phyloP scores from a whole-genome alignment of 1,139 yeast genomes.

The Yarrowia galli region DNA sequence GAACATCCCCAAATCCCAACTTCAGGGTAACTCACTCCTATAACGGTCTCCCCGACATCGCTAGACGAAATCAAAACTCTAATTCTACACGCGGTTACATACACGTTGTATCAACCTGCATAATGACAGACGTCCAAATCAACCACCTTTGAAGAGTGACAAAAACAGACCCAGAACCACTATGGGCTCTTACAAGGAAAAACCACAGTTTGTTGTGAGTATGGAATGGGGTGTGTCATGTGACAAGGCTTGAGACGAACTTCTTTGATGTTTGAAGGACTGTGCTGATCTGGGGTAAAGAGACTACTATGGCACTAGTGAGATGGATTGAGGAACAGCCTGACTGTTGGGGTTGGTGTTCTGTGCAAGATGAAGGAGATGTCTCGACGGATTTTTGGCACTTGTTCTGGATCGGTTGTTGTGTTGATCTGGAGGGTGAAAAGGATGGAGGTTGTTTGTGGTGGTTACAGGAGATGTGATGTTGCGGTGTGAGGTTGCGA shows the following conservation, averaged over 20 bases:
- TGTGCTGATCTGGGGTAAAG: not conserved
- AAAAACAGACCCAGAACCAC: not conserved
- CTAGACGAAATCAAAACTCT: not conserved
- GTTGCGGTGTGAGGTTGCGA: no score
- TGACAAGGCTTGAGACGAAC: no score
- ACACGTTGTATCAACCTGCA: not conserved
- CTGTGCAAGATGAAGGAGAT: not conserved
- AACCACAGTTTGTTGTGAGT: constrained; percentile 37
- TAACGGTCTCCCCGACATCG: not conserved
- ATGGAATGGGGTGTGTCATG: not conserved
- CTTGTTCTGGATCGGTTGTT: not conserved
- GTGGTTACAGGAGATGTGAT: no score
- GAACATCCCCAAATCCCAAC: not conserved
- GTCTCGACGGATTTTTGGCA: not conserved
- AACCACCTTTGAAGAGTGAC: not conserved
- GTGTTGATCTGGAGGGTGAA: not conserved
- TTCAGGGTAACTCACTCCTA: constrained; percentile 4
- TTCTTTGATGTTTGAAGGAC: no score
- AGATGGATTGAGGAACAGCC: no score
- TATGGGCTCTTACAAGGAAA: constrained; percentile 35
- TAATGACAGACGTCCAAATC: not conserved
- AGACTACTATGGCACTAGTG: not conserved
- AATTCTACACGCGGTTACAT: not conserved
- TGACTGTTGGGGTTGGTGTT: not conserved
- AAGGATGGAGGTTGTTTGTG: no score